Percentiles rank a stretch among this genome's conserved stretches.
phyloP scores from a whole-genome alignment of 2,329 filamentous ascomycete species.

The Penicillium rolfsii region DNA sequence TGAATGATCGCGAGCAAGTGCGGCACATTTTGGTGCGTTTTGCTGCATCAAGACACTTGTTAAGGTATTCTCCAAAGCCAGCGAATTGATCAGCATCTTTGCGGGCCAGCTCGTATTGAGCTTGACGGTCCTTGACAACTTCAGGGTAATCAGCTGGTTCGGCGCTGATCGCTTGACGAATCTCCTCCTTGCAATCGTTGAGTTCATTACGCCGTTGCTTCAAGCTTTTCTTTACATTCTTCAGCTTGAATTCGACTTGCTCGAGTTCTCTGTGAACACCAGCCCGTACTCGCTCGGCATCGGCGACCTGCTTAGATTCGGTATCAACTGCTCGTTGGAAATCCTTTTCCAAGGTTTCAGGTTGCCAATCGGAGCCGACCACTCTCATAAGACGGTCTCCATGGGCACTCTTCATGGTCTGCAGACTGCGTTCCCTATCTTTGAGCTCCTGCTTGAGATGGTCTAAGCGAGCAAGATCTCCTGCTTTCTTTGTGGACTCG shows the following conservation, averaged over 20 bases:
- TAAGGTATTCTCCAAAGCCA: slow-evolving; percentile 72
- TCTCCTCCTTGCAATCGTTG: slow-evolving; percentile 62
- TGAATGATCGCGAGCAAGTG: slow-evolving; percentile 73
- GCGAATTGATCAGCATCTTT: slow-evolving; percentile 70
- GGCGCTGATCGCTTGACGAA: slow-evolving; percentile 62
- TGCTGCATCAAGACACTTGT: slow-evolving; percentile 66
- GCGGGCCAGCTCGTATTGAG: slow-evolving; percentile 55
- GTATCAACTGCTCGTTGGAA: slow-evolving; percentile 67
- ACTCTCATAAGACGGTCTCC: slow-evolving; percentile 68
- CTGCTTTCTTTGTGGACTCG: slow-evolving; percentile 77
- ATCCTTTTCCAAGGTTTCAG: slow-evolving; percentile 68
- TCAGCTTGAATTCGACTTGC: slow-evolving; percentile 74
- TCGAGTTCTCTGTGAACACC: slow-evolving; percentile 71
- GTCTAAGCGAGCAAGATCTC: slow-evolving; percentile 81
- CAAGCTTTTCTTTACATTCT: slow-evolving; percentile 65
- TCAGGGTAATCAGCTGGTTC: slow-evolving; percentile 56
- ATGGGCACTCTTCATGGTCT: slow-evolving; percentile 77
- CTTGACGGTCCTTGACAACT: slow-evolving; percentile 56
- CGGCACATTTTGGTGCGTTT: slow-evolving; percentile 73
- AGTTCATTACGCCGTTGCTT: slow-evolving; percentile 67
- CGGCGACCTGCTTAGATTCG: slow-evolving; percentile 61
- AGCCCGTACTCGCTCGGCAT: slow-evolving; percentile 72
- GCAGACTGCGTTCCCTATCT: slow-evolving; percentile 72
- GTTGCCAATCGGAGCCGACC: slow-evolving; percentile 69
- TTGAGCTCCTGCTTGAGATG: slow-evolving; percentile 78